A percentile compares a stretch with the other conserved stretches of the same genome.
phyloP scores from a whole-genome alignment of 2,329 filamentous ascomycete species.

The Penicillium olsonii region DNA sequence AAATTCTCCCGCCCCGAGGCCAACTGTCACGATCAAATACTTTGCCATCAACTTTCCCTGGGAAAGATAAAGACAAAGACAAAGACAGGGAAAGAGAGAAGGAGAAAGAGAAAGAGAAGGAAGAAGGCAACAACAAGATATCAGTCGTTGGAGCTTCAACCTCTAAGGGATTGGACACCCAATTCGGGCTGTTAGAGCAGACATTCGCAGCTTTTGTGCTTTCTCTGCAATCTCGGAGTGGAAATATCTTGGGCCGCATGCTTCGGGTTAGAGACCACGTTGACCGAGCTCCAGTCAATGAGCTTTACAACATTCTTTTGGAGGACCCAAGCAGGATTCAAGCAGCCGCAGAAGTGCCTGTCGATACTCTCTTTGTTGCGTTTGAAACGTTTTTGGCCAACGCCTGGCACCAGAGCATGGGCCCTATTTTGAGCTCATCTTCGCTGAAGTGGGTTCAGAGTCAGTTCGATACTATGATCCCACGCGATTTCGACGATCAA shows the following conservation, averaged over 20 bases:
- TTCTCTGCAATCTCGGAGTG: conserved; percentile 79
- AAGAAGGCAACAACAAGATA: conserved; percentile 33
- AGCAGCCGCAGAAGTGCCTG: conserved; percentile 69
- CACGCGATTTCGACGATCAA: conserved; percentile 56
- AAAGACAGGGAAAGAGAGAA: conserved; percentile 33
- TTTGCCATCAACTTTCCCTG: conserved; percentile 48
- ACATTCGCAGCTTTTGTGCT: conserved; percentile 82
- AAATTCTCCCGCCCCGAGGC: conserved; percentile 41
- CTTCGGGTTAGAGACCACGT: conserved; percentile 69
- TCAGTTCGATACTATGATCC: conserved; percentile 45
- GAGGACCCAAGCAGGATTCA: conserved; percentile 81
- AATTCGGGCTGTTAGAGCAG: conserved; percentile 74
- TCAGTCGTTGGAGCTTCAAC: conserved; percentile 57
- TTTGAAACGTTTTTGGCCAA: conserved; percentile 92
- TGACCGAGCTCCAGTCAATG: conserved; percentile 80
- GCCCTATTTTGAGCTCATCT: conserved; percentile 73
- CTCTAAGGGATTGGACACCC: conserved; percentile 60
- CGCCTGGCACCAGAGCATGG: conserved; percentile 87
- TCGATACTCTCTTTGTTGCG: conserved; percentile 84
- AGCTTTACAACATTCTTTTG: conserved; percentile 84
- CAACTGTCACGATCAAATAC: conserved; percentile 46
- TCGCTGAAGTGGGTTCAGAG: conserved; percentile 72
- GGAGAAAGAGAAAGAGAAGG: conserved; percentile 33
- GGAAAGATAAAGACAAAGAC: conserved; percentile 46
- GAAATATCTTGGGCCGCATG: conserved; percentile 77